Conservation (phyloP, 768 basidiomycete species). For the Chlorophyllum brunneum region DNA sequence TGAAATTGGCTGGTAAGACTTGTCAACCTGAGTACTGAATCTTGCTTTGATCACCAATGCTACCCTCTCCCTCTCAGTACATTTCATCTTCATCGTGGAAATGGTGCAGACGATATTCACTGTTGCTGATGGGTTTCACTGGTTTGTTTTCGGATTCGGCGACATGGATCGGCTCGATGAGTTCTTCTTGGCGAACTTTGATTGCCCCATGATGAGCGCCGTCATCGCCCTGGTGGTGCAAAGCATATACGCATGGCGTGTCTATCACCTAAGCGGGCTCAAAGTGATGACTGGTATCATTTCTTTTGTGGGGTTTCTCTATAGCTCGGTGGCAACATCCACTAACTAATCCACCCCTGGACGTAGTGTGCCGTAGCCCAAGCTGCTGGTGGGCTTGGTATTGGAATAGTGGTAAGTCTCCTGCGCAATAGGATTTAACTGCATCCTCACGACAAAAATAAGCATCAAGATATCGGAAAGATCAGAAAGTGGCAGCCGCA, state of each 20-base stretch:
- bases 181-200: constrained; percentile 7
- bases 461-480: constrained; percentile 6
- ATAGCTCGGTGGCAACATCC: neutral
- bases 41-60: too few species aligned
- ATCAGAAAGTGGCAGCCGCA: neutral
- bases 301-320: neutral
- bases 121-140: constrained; percentile 9
- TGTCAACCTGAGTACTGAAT: too few species aligned
- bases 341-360: neutral
- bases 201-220: constrained; percentile 1
- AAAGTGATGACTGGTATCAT: neutral
- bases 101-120: constrained; percentile 4
- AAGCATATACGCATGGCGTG: constrained; percentile 4
- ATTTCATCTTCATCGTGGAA: constrained; percentile 5
- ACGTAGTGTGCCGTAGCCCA: neutral
- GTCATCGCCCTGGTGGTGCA: neutral
- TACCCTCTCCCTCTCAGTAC: too few species aligned
- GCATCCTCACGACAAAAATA: too few species aligned
- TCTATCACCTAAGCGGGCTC: neutral
- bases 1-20: constrained; percentile 2
- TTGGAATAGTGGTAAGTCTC: constrained; percentile 4
- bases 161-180: neutral
- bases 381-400: neutral
- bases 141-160: constrained; percentile 11
- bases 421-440: too few species aligned